A percentile compares a stretch with the other conserved stretches of the same genome.
Conservation (phyloP, 1,284 basidiomycete genomes). For the Blastosporella zonata region DNA sequence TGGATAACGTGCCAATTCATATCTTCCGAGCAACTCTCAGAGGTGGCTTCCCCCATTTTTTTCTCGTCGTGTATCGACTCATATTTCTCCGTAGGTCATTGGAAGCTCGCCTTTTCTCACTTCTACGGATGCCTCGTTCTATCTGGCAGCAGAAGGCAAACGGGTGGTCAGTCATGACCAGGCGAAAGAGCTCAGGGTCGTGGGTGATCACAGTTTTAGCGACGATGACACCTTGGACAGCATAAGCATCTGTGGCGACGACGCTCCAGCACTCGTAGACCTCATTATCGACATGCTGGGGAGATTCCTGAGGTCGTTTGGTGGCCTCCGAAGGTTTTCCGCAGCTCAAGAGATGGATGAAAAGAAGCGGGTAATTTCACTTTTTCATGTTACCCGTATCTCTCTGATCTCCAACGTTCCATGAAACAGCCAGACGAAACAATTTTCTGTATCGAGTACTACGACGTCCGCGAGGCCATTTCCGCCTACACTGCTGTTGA, state of each 20-base stretch:
- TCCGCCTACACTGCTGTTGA: conserved; percentile 42
- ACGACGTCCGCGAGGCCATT: conserved; percentile 53
- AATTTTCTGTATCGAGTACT: conserved; percentile 60
- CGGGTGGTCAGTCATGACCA: conserved; percentile 4
- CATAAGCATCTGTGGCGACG: neutral
- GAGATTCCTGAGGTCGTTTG: conserved; percentile 34
- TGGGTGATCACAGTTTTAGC: conserved; percentile 4
- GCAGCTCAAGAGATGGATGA: conserved; percentile 15
- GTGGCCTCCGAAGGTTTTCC: conserved; percentile 31
- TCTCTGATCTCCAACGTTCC: conserved; percentile 2
- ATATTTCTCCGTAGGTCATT: conserved; percentile 27
- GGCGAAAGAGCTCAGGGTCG: conserved; percentile 10
- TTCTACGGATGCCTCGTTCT: conserved; percentile 30
- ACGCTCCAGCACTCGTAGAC: neutral
- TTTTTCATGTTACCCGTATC: conserved; percentile 16
- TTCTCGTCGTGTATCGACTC: neutral
- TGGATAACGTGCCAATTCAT: conserved; percentile 37
- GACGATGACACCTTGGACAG: neutral
- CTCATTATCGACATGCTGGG: conserved; percentile 30
- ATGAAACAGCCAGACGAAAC: conserved; percentile 23
- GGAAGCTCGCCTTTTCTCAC: conserved; percentile 35
- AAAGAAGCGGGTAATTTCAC: conserved; percentile 24
- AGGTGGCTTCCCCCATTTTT: conserved; percentile 25
- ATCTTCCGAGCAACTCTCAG: conserved; percentile 32
- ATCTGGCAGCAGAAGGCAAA: conserved; percentile 23